Conservation (phyloP, 345 rosid species). For the Eutrema heterophyllum region DNA sequence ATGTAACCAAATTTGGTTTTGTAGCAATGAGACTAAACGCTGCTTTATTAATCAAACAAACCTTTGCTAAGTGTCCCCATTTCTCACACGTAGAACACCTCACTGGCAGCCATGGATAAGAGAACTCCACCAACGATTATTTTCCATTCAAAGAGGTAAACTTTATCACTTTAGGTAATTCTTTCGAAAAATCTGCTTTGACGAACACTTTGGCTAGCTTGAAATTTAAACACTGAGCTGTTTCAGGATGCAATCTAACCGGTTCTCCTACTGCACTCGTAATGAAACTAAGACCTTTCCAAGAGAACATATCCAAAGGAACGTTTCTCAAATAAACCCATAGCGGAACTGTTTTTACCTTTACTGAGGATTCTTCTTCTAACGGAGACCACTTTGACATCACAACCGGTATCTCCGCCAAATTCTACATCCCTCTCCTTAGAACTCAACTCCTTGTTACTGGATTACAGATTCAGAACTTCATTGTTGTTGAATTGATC, state of each 20-base stretch:
- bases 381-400: background rate
- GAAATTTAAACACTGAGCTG: background rate
- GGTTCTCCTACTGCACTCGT: background rate
- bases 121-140: no score
- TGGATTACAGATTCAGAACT: background rate
- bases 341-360: background rate
- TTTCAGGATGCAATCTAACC: background rate
- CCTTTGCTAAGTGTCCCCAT: no score
- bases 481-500: background rate
- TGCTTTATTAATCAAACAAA: no score
- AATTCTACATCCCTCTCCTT: background rate
- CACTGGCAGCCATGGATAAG: no score
- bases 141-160: no score
- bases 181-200: no score
- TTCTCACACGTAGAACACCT: no score
- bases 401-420: background rate
- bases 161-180: no score
- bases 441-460: background rate
- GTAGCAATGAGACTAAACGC: no score
- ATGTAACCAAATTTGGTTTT: no score
- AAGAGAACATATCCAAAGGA: background rate
- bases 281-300: background rate
- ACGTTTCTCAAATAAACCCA: background rate
- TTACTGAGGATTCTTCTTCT: background rate
- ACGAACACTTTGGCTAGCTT: background rate